Conservation (phyloP, 768 basidiomycete genomes). For the Pulveroboletus sp. region DNA sequence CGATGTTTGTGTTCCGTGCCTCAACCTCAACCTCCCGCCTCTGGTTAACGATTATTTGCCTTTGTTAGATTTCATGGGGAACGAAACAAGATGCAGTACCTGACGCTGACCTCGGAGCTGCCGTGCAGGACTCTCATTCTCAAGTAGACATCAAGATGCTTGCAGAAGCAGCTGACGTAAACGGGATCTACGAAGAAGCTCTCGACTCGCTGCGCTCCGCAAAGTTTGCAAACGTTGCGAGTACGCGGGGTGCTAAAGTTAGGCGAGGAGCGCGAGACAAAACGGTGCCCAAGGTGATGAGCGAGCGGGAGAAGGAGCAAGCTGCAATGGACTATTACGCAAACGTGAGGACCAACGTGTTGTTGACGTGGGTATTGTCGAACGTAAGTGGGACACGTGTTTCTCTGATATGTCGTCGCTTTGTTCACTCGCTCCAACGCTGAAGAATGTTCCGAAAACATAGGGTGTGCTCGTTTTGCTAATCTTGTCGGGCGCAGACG, state of each 20-base stretch:
- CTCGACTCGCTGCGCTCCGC: conserved; percentile 63
- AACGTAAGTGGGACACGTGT: conserved; percentile 48
- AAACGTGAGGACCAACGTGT: conserved; percentile 75
- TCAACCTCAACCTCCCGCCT: conserved; percentile 8
- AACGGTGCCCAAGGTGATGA: conserved; percentile 27
- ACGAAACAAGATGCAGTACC: conserved; percentile 83
- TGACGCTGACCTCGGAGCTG: conserved; percentile 77
- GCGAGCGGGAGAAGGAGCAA: conserved; percentile 61
- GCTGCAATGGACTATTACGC: conserved; percentile 85
- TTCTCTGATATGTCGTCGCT: background rate
- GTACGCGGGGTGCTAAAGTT: conserved; percentile 2
- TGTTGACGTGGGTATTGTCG: conserved; percentile 79
- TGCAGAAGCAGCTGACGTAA: conserved; percentile 75
- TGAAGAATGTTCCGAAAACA: conserved; percentile 1
- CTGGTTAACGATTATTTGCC: conserved; percentile 1
- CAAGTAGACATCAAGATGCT: conserved; percentile 87
- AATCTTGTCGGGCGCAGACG: conserved; percentile 58
- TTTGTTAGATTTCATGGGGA: conserved; percentile 78
- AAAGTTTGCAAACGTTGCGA: conserved; percentile 34
- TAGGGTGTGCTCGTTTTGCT: conserved; percentile 66
- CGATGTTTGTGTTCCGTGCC: conserved; percentile 45
- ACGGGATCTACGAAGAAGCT: conserved; percentile 81
- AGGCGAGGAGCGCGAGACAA: conserved; percentile 5
- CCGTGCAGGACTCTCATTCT: conserved; percentile 72
- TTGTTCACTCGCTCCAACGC: background rate